Conservation (phyloP, 1,284 basidiomycete genomes). For the Cutaneotrichosporon sp. region DNA sequence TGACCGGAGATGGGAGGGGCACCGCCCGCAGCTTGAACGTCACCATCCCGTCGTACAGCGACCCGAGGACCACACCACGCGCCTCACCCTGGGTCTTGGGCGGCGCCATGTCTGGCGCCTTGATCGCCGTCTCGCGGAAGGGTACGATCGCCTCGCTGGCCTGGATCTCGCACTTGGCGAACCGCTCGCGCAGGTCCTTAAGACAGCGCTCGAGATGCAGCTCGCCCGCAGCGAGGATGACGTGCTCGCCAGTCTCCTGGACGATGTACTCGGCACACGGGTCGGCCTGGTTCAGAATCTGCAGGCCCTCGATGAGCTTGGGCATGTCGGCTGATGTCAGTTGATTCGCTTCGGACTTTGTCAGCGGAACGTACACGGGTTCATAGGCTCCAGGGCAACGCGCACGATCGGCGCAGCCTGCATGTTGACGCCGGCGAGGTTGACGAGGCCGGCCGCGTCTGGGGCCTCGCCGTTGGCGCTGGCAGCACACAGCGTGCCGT, state of each 20-base stretch:
- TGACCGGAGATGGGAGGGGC: constrained; percentile 71
- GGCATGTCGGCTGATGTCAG: constrained; percentile 73
- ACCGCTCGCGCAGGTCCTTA: constrained; percentile 91
- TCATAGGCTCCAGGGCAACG: constrained; percentile 86
- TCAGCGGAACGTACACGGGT: constrained; percentile 60
- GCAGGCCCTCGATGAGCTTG: constrained; percentile 83
- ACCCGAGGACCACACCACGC: constrained; percentile 76
- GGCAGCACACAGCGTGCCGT: constrained; percentile 83
- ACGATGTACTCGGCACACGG: constrained; percentile 97
- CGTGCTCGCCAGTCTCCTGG: constrained; percentile 96
- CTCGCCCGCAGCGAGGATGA: constrained; percentile 95
- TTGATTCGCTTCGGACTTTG: too few relatives aligned
- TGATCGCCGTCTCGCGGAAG: constrained; percentile 92
- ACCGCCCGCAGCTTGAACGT: constrained; percentile 80
- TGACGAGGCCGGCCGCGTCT: constrained; percentile 61
- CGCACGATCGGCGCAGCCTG: constrained; percentile 90
- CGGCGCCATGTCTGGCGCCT: constrained; percentile 80
- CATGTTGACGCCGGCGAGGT: constrained; percentile 75
- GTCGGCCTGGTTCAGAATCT: constrained; percentile 90
- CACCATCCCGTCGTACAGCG: constrained; percentile 70
- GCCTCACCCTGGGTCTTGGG: constrained; percentile 71
- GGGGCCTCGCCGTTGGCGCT: constrained; percentile 49
- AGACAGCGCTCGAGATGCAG: constrained; percentile 96
- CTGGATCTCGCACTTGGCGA: constrained; percentile 90
- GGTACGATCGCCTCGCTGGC: constrained; percentile 95